Conservation (phyloP, 2,329 filamentous ascomycete genomes). For the Onygena corvina region DNA sequence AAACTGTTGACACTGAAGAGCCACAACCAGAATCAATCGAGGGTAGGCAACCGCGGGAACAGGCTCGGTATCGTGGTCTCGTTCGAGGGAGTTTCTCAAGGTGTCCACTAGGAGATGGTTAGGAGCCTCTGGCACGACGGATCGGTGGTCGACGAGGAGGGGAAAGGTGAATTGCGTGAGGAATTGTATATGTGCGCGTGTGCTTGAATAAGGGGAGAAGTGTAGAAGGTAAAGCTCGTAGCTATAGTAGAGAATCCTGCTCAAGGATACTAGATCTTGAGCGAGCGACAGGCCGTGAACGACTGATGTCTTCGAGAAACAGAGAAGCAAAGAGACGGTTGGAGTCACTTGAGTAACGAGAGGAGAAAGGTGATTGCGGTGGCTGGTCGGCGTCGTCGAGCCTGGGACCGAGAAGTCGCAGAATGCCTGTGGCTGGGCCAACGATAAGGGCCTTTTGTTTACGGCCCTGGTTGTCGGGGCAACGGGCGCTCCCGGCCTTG, state of each 20-base stretch:
- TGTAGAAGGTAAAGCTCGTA: not conserved
- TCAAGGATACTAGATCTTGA: not conserved
- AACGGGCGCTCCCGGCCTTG: conserved; percentile 21
- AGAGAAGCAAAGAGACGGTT: too few species aligned
- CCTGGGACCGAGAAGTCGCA: not conserved
- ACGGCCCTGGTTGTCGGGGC: conserved; percentile 26
- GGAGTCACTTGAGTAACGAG: too few species aligned
- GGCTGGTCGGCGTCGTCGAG: too few species aligned
- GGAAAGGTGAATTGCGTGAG: not conserved
- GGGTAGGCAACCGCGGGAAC: too few species aligned
- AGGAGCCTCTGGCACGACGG: not conserved
- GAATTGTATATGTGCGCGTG: not conserved
- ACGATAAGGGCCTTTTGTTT: conserved; percentile 28
- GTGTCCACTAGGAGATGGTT: conserved; percentile 4
- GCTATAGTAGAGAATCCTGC: not conserved
- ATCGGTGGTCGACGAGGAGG: not conserved
- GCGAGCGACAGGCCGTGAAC: too few species aligned
- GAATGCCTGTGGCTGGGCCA: conserved; percentile 30
- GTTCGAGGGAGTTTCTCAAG: too few species aligned
- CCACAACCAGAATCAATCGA: too few species aligned
- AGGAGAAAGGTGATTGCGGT: too few species aligned
- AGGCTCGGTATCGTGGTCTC: too few species aligned
- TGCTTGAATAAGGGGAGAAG: not conserved
- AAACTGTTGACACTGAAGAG: too few species aligned
- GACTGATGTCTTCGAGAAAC: too few species aligned